These are phyloP conservation scores for Corchorus olitorius DNA, from an alignment of 345 rosid genomes.

Conservation along the genomic window DNA sequence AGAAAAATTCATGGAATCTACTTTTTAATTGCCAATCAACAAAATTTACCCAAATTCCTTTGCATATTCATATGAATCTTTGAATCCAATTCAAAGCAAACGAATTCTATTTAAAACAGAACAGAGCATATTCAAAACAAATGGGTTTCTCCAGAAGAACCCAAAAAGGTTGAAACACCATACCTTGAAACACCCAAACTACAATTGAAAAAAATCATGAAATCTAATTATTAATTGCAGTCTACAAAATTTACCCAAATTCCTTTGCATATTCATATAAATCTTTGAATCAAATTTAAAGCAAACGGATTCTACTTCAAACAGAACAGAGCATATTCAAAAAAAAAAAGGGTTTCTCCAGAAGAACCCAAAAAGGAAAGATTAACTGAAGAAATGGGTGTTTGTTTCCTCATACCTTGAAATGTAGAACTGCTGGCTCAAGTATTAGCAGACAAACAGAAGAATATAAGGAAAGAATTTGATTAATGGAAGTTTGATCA, in stretches of 20 bases:
- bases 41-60: not conserved
- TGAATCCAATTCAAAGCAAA: not conserved
- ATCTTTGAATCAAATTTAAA: not conserved
- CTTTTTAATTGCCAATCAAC: not conserved
- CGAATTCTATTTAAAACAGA: not conserved
- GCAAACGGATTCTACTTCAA: not conserved
- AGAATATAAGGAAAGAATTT: not conserved
- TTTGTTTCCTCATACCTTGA: constrained; percentile 7
- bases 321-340: not conserved
- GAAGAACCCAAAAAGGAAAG: not conserved
- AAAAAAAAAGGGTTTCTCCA: not conserved
- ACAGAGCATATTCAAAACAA: not conserved
- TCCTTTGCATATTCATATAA: not conserved
- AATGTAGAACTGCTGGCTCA: not conserved
- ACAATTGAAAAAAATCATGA: not conserved
- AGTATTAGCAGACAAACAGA: not conserved
- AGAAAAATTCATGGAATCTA: not conserved
- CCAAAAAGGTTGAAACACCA: not conserved
- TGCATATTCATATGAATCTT: not conserved
- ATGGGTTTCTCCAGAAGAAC: not conserved
- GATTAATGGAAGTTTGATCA: not conserved
- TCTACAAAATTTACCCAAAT: not conserved
- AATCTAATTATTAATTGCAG: not conserved
- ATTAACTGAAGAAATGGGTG: not conserved
- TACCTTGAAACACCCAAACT: not conserved